phyloP scores from a whole-genome alignment of 768 basidiomycete genomes.

The Dendrothele bispora region DNA sequence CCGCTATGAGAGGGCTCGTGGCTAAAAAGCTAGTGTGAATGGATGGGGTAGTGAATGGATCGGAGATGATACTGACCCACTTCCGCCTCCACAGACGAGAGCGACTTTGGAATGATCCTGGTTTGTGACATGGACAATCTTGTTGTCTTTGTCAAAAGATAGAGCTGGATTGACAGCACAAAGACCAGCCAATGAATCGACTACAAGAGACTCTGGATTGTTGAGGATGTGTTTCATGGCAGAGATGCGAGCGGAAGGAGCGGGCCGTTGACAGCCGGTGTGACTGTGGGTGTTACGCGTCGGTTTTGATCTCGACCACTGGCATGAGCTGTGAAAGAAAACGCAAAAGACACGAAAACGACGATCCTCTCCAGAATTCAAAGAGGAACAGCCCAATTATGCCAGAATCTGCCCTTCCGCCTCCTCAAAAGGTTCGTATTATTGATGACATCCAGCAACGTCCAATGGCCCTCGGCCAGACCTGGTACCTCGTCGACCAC shows the following conservation, averaged over 20 bases:
- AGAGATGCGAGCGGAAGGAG: too few species aligned
- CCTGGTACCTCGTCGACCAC: constrained; percentile 75
- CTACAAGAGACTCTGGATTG: constrained; percentile 63
- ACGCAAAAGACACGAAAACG: too few species aligned
- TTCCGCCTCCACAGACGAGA: constrained; percentile 81
- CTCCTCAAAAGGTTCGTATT: constrained; percentile 46
- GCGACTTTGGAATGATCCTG: constrained; percentile 63
- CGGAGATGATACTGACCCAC: too few species aligned
- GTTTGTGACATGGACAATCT: constrained; percentile 49
- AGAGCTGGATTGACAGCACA: constrained; percentile 71
- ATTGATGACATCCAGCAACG: constrained; percentile 47
- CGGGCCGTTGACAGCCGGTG: too few species aligned
- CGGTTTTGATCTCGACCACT: too few species aligned
- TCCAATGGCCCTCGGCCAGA: constrained; percentile 63
- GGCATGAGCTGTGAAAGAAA: too few species aligned
- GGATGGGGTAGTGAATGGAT: too few species aligned
- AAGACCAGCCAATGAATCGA: constrained; percentile 77
- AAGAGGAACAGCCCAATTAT: constrained; percentile 26
- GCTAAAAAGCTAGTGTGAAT: too few species aligned
- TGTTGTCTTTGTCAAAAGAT: constrained; percentile 66
- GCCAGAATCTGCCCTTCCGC: constrained; percentile 17
- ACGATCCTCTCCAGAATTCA: constrained; percentile 16
- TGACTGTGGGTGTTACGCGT: too few species aligned
- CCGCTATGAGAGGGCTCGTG: constrained; percentile 92
- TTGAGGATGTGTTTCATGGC: constrained; percentile 81